Evolutionary conservation across 345 rosid species (phyloP).

Genomic region (Brassica carinata): DNA sequence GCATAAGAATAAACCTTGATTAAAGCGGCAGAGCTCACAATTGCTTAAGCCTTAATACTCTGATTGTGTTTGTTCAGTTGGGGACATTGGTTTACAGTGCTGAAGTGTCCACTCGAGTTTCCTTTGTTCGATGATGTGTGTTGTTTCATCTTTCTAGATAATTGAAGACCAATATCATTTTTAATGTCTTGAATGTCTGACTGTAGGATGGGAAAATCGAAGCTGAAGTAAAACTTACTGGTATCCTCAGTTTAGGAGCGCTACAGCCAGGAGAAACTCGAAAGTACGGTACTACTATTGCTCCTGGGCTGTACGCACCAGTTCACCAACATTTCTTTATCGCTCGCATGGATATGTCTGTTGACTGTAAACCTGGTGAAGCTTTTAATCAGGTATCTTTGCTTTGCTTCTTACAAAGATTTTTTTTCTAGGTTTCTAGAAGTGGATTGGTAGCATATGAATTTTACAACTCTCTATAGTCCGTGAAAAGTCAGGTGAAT

Average conservation of each 20-base stretch:
- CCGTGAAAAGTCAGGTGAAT: not conserved
- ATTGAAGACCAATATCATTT: slow-evolving; percentile 5
- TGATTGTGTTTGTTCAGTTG: slow-evolving; percentile 12
- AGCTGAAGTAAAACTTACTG: slow-evolving; percentile 91
- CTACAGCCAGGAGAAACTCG: slow-evolving; percentile 85
- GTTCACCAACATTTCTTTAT: slow-evolving; percentile 94
- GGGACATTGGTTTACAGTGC: slow-evolving; percentile 3
- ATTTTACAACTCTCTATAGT: not conserved
- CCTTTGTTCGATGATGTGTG: slow-evolving; percentile 4
- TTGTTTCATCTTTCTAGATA: slow-evolving; percentile 7
- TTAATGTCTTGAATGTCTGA: slow-evolving; percentile 19
- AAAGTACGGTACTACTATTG: slow-evolving; percentile 88
- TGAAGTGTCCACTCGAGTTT: slow-evolving; percentile 3
- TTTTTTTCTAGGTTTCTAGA: slow-evolving; percentile 15
- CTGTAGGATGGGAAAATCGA: slow-evolving; percentile 91
- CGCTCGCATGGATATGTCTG: slow-evolving; percentile 92
- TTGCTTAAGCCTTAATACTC: not conserved
- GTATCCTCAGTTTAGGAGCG: slow-evolving; percentile 92
- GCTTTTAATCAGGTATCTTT: slow-evolving; percentile 72
- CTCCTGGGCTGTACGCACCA: slow-evolving; percentile 90
- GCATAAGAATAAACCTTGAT: not conserved
- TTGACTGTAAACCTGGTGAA: slow-evolving; percentile 92
- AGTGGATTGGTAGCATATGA: slow-evolving; percentile 17
- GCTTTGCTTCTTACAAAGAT: not conserved
- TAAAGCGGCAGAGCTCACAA: slow-evolving; percentile 16